These are phyloP conservation scores for Rutidosis leptorrhynchoides DNA, from an alignment of 129 eudicot species.

Conservation along the genomic window DNA sequence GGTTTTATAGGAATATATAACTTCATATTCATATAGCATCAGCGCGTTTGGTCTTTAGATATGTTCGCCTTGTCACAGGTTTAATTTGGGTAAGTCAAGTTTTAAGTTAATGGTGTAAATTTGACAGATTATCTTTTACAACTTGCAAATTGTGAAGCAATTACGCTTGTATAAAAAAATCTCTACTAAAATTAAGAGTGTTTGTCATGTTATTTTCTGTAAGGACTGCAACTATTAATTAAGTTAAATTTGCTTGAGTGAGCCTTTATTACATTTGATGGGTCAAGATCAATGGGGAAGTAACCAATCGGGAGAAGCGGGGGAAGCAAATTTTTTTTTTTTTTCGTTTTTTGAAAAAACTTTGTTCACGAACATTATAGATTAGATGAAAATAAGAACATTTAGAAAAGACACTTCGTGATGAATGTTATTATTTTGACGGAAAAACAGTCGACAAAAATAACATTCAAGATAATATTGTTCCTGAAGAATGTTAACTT, in stretches of 20 bases:
- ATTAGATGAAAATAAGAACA: no score
- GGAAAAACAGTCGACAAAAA: no score
- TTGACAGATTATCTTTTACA: slow-evolving; percentile 4
- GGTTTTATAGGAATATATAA: not conserved
- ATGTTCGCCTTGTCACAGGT: not conserved
- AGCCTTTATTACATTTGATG: slow-evolving; percentile 3
- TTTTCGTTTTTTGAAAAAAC: no score
- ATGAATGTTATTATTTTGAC: no score
- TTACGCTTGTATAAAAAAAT: not conserved
- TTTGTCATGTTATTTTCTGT: slow-evolving; percentile 15
- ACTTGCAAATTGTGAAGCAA: not conserved
- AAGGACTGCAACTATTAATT: not conserved
- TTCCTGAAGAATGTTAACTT: no score
- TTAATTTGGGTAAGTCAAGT: not conserved
- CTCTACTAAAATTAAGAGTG: not conserved
- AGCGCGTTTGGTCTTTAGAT: not conserved
- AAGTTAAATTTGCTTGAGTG: not conserved
- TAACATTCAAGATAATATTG: no score
- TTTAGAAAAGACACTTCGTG: no score
- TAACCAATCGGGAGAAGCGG: no score
- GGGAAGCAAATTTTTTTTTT: no score
- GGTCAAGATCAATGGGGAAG: no score
- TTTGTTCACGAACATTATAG: no score
- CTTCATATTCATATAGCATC: not conserved
- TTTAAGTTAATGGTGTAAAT: not conserved